These are phyloP conservation scores for Yarrowia porcina DNA, from an alignment of 805 yeast species.

Conservation along the genomic window DNA sequence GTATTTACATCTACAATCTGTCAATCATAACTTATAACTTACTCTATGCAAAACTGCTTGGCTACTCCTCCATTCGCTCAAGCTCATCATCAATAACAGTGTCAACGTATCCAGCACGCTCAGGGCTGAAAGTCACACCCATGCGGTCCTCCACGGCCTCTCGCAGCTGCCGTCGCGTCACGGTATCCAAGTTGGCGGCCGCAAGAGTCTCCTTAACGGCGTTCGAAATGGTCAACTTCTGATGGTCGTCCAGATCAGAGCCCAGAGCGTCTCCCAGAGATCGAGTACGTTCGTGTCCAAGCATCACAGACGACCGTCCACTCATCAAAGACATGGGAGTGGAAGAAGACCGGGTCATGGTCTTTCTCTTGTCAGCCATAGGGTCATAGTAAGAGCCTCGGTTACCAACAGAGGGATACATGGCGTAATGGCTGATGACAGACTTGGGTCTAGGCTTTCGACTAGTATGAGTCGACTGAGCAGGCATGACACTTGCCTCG, in stretches of 20 bases:
- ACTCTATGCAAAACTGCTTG: background rate
- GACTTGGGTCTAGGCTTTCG: constrained; percentile 20
- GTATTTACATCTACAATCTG: too few species aligned
- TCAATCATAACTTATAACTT: constrained; percentile 17
- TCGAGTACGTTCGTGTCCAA: constrained; percentile 28
- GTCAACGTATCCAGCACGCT: constrained; percentile 37
- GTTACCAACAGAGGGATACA: constrained; percentile 21
- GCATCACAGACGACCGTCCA: constrained; percentile 24
- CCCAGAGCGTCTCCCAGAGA: constrained; percentile 26
- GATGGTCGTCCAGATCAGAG: constrained; percentile 27
- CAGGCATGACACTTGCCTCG: constrained; percentile 4
- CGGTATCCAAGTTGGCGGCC: constrained; percentile 38
- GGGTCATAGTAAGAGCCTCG: constrained; percentile 25
- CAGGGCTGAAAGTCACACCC: constrained; percentile 38
- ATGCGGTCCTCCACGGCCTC: constrained; percentile 40
- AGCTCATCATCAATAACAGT: constrained; percentile 40
- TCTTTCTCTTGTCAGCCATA: background rate
- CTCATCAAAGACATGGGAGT: constrained; percentile 26
- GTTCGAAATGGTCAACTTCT: constrained; percentile 34
- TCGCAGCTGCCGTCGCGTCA: constrained; percentile 40
- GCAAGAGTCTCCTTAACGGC: constrained; percentile 37
- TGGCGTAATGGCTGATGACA: constrained; percentile 7
- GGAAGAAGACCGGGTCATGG: constrained; percentile 23
- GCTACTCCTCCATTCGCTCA: constrained; percentile 28
- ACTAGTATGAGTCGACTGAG: background rate